These are phyloP conservation scores for Backusella westeae DNA, from an alignment of 192 early-diverging fungal genomes.

Conservation along the genomic window DNA sequence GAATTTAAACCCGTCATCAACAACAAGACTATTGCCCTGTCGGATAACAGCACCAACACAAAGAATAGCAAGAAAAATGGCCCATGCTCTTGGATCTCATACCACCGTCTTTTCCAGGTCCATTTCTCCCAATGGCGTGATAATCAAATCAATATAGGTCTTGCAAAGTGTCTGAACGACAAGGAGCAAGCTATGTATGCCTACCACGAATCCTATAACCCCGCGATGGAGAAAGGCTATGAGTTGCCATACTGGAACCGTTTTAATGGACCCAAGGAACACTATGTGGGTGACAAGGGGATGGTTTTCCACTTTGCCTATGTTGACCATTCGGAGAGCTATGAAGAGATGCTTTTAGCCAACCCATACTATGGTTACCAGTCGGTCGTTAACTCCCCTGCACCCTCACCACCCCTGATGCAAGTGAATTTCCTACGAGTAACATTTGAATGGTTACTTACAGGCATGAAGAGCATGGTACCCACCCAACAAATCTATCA, in stretches of 20 bases:
- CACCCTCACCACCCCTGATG: neutral
- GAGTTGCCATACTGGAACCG: constrained; percentile 14
- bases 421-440: constrained; percentile 19
- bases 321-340: neutral
- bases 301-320: constrained; percentile 24
- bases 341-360: neutral
- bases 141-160: neutral
- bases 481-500: constrained; percentile 22
- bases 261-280: neutral
- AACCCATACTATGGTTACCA: neutral
- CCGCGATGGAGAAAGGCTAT: constrained; percentile 22
- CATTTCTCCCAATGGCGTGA: constrained; percentile 23
- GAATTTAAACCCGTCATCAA: constrained; percentile 21
- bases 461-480: constrained; percentile 8
- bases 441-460: constrained; percentile 23
- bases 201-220: constrained; percentile 27
- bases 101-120: constrained; percentile 15
- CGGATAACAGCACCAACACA: neutral
- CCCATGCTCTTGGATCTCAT: neutral
- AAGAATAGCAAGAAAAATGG: neutral
- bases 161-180: neutral
- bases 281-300: constrained; percentile 30
- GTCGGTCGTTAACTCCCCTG: neutral
- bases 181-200: constrained; percentile 19
- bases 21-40: neutral